A percentile compares a stretch with the other conserved stretches of the same genome.
Conservation (phyloP, 139 green algal species). For the Pleodorina starrii region DNA sequence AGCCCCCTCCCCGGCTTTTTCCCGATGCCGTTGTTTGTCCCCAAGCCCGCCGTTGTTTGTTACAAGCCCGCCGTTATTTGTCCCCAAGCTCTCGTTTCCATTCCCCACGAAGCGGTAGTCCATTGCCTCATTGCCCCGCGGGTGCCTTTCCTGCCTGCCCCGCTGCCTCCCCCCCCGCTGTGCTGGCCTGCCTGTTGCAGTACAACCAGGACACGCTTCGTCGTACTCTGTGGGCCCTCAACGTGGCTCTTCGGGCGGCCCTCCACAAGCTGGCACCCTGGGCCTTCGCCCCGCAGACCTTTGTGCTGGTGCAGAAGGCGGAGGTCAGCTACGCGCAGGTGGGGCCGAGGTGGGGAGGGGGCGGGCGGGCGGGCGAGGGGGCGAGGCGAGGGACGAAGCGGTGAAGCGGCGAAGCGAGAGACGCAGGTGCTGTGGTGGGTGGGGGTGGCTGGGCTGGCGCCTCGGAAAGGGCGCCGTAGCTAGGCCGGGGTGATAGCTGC, state of each 20-base stretch:
- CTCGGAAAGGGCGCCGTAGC: background rate
- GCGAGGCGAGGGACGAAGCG: background rate
- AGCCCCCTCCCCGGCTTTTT: no score
- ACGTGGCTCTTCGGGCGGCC: background rate
- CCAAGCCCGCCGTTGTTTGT: background rate
- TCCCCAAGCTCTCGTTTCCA: no score
- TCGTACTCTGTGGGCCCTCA: conserved; percentile 39
- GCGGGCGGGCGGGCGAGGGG: no score
- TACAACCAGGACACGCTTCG: conserved; percentile 44
- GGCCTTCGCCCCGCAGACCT: conserved; percentile 43
- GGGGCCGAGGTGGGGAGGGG: background rate
- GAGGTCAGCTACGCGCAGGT: conserved; percentile 44
- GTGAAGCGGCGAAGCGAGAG: no score
- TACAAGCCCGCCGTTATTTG: background rate
- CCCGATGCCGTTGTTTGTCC: background rate
- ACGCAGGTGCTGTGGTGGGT: background rate
- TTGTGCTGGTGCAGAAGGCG: conserved; percentile 43
- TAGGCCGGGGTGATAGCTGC: background rate
- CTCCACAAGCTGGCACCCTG: conserved; percentile 28
- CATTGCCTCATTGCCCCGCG: background rate
- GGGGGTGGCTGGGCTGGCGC: no score
- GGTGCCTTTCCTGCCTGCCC: no score
- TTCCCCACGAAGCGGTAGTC: no score
- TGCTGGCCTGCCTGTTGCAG: no score
- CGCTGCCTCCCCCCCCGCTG: no score